Conservation (phyloP, 345 rosid species). For the Salix purpurea region DNA sequence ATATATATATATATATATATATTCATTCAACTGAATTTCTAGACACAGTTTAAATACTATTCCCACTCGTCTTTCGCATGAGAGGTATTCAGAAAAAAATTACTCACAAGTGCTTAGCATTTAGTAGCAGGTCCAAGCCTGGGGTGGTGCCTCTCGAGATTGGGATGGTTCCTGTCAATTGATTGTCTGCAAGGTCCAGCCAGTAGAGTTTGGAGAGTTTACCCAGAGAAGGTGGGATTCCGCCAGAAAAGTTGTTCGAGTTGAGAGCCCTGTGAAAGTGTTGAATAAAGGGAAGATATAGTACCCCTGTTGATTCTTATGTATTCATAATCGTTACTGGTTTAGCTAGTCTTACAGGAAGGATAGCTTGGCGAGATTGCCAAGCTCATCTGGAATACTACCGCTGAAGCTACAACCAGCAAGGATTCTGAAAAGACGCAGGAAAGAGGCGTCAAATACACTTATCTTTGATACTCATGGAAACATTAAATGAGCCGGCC, state of each 20-base stretch:
- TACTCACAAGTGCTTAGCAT: conserved; percentile 87
- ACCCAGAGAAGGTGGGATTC: conserved; percentile 74
- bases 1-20: background rate
- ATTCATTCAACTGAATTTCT: background rate
- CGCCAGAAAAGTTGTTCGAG: conserved; percentile 81
- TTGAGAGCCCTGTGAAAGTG: conserved; percentile 70
- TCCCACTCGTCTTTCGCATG: background rate
- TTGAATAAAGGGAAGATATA: background rate
- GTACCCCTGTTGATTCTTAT: background rate
- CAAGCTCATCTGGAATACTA: conserved; percentile 71
- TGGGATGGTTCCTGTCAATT: conserved; percentile 72
- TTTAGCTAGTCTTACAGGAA: conserved; percentile 62
- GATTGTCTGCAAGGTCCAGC: conserved; percentile 90
- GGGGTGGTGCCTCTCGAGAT: conserved; percentile 49
- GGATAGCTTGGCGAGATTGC: conserved; percentile 67
- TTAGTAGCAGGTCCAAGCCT: conserved; percentile 70
- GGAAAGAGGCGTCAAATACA: background rate
- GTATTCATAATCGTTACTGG: background rate
- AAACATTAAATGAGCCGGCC: background rate
- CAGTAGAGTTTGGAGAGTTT: conserved; percentile 72
- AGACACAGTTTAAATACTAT: background rate
- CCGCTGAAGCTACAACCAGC: conserved; percentile 92
- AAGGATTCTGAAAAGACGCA: conserved; percentile 52
- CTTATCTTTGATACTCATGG: background rate
- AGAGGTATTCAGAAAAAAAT: background rate